These are phyloP conservation scores for Neonectria magnoliae DNA, from an alignment of 2,329 filamentous ascomycete genomes.

Conservation along the genomic window DNA sequence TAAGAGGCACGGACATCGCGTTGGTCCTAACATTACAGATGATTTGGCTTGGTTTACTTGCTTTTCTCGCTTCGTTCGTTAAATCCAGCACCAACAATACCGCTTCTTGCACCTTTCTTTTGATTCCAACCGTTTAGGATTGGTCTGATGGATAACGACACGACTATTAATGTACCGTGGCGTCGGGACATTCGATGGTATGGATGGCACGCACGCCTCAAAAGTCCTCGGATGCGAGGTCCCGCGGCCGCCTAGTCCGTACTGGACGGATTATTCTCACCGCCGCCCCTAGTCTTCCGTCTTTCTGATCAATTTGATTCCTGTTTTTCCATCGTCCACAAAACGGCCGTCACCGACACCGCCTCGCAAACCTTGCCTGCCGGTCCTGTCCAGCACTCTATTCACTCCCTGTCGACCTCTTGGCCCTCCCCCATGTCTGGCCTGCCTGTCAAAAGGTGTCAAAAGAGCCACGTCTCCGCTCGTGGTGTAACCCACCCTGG, in stretches of 20 bases:
- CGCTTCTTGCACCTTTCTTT: conserved; percentile 9
- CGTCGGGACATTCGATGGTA: conserved; percentile 11
- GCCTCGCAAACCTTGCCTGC: not conserved
- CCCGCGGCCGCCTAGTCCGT: not conserved
- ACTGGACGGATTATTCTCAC: conserved; percentile 25
- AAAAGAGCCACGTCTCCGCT: conserved; percentile 17
- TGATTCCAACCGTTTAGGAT: conserved; percentile 4
- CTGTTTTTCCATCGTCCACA: conserved; percentile 1
- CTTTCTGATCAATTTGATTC: not conserved
- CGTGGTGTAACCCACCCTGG: conserved; percentile 16
- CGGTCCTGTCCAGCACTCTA: not conserved
- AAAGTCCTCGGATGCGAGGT: conserved; percentile 10
- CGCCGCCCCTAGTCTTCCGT: not conserved
- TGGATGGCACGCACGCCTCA: not conserved
- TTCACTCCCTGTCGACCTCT: not conserved
- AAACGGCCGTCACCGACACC: conserved; percentile 7
- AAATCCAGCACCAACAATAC: not conserved
- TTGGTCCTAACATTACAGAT: too few relatives aligned
- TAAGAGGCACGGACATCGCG: too few relatives aligned
- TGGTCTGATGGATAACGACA: conserved; percentile 2
- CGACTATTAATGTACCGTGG: conserved; percentile 14
- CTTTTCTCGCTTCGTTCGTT: not conserved
- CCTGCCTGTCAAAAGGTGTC: conserved; percentile 13
- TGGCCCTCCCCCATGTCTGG: not conserved
- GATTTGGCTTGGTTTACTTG: not conserved